phyloP scores from a whole-genome alignment of 768 basidiomycete species.

The Chalciporus chontae region DNA sequence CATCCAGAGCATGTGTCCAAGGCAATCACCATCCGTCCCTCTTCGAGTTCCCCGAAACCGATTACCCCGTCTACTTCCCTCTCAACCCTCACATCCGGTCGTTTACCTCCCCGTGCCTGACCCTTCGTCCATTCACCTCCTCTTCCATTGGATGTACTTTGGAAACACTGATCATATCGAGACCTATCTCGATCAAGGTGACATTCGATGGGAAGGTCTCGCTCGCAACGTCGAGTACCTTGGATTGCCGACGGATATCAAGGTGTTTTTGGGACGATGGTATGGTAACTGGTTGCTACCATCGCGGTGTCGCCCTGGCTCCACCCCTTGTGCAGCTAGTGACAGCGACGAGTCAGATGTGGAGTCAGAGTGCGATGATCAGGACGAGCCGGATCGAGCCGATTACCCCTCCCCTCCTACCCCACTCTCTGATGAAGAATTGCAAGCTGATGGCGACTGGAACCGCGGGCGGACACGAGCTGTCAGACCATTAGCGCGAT shows the following conservation, averaged over 20 bases:
- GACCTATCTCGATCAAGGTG: slow-evolving; percentile 58
- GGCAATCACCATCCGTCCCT: slow-evolving; percentile 25
- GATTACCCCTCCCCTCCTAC: slow-evolving; percentile 27
- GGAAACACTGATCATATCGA: slow-evolving; percentile 65
- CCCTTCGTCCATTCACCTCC: slow-evolving; percentile 63
- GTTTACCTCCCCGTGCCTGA: slow-evolving; percentile 76
- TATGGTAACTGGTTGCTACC: slow-evolving; percentile 61
- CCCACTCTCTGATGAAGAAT: slow-evolving; percentile 38
- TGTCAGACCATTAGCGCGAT: slow-evolving; percentile 37
- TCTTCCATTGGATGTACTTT: slow-evolving; percentile 83
- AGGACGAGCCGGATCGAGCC: slow-evolving; percentile 14
- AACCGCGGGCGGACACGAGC: slow-evolving; percentile 40
- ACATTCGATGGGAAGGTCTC: slow-evolving; percentile 80
- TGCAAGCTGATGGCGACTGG: slow-evolving; percentile 37
- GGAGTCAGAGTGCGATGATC: slow-evolving; percentile 25
- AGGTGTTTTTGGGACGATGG: slow-evolving; percentile 73
- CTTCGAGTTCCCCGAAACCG: slow-evolving; percentile 41
- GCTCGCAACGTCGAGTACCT: slow-evolving; percentile 90
- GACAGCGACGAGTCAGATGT: slow-evolving; percentile 37
- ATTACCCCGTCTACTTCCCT: slow-evolving; percentile 67
- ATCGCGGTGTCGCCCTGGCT: slow-evolving; percentile 21
- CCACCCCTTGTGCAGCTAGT: slow-evolving; percentile 24
- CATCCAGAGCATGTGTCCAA: slow-evolving; percentile 36
- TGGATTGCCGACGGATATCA: slow-evolving; percentile 70
- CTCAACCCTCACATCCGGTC: slow-evolving; percentile 57